phyloP scores from a whole-genome alignment of 176 grass and related monocot genomes.

The Saccharum spontaneum region DNA sequence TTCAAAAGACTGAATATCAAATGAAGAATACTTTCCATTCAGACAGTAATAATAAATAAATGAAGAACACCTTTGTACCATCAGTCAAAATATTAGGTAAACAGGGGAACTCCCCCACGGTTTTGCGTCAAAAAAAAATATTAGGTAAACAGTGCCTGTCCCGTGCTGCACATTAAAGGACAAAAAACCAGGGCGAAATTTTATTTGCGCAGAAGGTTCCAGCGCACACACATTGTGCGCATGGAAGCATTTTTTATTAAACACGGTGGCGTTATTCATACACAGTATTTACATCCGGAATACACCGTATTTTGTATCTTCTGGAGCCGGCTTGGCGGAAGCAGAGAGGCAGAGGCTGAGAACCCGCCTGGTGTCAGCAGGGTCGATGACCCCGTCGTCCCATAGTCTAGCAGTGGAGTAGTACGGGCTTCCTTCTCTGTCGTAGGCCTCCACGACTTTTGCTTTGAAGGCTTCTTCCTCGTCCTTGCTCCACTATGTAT shows the following conservation, averaged over 20 bases:
- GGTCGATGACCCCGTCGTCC: slow-evolving; percentile 96
- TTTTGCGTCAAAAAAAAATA: no score
- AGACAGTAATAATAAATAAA: no score
- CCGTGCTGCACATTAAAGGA: not conserved
- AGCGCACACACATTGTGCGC: not conserved
- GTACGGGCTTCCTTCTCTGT: slow-evolving; percentile 86
- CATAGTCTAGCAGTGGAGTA: slow-evolving; percentile 92
- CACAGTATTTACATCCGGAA: slow-evolving; percentile 65
- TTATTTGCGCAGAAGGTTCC: not conserved
- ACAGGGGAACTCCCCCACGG: no score
- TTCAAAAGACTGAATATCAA: no score
- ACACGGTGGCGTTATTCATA: not conserved
- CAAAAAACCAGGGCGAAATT: not conserved
- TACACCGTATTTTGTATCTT: slow-evolving; percentile 86
- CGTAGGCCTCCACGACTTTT: slow-evolving; percentile 73
- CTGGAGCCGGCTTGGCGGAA: slow-evolving; percentile 56
- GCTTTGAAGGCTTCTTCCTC: slow-evolving; percentile 78
- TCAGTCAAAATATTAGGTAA: not conserved
- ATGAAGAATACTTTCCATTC: no score
- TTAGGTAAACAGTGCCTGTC: no score
- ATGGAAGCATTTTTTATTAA: not conserved
- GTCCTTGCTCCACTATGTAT: slow-evolving; percentile 64
- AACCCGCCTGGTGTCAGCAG: slow-evolving; percentile 78
- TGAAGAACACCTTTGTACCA: not conserved
- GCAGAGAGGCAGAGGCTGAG: slow-evolving; percentile 89